A percentile compares a stretch with the other conserved stretches of the same genome.
Conservation (phyloP, 202 grass and related monocot species). For the Bolboschoenoplectus hybrid region DNA sequence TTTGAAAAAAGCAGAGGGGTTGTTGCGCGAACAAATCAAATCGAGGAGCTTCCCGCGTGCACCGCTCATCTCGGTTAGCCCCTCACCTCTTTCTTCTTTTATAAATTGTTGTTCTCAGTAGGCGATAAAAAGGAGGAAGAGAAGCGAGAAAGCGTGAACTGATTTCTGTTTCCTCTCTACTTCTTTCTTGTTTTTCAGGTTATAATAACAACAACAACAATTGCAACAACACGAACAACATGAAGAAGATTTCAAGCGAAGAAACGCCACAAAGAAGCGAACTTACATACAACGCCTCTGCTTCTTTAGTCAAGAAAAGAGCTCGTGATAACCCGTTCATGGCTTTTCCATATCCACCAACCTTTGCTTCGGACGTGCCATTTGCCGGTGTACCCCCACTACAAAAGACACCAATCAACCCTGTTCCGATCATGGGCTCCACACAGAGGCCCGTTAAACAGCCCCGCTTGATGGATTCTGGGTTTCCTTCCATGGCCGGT, state of each 20-base stretch:
- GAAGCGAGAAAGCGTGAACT: conserved; percentile 23
- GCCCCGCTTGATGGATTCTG: conserved; percentile 18
- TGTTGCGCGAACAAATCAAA: conserved; percentile 28
- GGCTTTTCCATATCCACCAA: conserved; percentile 23
- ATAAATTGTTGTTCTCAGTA: neutral
- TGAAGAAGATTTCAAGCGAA: conserved; percentile 25
- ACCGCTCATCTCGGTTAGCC: conserved; percentile 38
- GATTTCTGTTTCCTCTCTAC: conserved; percentile 33
- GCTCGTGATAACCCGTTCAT: conserved; percentile 13
- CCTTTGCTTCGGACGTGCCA: neutral
- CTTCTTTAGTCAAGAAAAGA: conserved; percentile 32
- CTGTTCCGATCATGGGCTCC: neutral
- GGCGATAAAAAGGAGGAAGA: neutral
- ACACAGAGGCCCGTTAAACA: neutral
- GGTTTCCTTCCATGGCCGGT: neutral
- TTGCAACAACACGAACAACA: conserved; percentile 16
- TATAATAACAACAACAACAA: conserved; percentile 29
- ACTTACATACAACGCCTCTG: conserved; percentile 34
- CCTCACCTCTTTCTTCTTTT: neutral
- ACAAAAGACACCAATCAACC: neutral
- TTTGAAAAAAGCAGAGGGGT: neutral
- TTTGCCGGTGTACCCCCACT: neutral
- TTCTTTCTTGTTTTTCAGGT: conserved; percentile 34
- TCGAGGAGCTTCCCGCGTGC: conserved; percentile 32
- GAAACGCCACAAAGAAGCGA: conserved; percentile 34